Percentiles rank a stretch among this genome's conserved stretches.
These are phyloP conservation scores for Carex arenaria DNA, from an alignment of 202 grass and related monocot genomes.

Conservation along the genomic window DNA sequence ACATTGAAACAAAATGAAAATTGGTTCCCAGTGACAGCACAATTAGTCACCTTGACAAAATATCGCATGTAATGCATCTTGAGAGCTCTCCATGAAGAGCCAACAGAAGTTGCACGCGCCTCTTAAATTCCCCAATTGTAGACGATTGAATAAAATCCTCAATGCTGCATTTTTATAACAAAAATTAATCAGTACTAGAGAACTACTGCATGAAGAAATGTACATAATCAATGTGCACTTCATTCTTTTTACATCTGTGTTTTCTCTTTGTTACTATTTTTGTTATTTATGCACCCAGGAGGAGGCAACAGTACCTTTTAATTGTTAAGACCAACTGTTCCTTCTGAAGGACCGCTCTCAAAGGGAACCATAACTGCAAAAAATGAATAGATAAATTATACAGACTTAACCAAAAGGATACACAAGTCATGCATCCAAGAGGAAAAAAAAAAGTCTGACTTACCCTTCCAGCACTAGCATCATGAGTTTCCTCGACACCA, in stretches of 20 bases:
- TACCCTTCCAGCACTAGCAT: constrained; percentile 76
- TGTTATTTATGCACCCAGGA: not conserved
- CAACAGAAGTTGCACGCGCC: constrained; percentile 65
- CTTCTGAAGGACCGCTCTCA: constrained; percentile 59
- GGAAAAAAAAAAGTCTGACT: constrained; percentile 1
- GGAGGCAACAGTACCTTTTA: constrained; percentile 38
- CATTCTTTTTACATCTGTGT: not conserved
- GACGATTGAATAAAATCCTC: constrained; percentile 85
- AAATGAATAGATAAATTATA: constrained; percentile 10
- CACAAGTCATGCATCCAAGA: not conserved
- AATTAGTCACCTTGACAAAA: constrained; percentile 1
- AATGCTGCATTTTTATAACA: constrained; percentile 45
- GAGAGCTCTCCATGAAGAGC: constrained; percentile 71
- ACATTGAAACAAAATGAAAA: not conserved
- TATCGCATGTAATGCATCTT: constrained; percentile 18
- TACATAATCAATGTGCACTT: not conserved
- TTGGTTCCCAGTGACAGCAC: not conserved
- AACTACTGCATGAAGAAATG: constrained; percentile 30
- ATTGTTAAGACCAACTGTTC: constrained; percentile 42
- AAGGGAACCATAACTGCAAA: constrained; percentile 78
- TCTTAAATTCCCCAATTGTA: constrained; percentile 83
- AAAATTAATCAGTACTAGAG: not conserved
- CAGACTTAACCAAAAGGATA: not conserved
- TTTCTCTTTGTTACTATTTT: constrained; percentile 3
- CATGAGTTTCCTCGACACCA: constrained; percentile 54